phyloP scores from a whole-genome alignment of 345 rosid genomes.

The Jatropha curcas region DNA sequence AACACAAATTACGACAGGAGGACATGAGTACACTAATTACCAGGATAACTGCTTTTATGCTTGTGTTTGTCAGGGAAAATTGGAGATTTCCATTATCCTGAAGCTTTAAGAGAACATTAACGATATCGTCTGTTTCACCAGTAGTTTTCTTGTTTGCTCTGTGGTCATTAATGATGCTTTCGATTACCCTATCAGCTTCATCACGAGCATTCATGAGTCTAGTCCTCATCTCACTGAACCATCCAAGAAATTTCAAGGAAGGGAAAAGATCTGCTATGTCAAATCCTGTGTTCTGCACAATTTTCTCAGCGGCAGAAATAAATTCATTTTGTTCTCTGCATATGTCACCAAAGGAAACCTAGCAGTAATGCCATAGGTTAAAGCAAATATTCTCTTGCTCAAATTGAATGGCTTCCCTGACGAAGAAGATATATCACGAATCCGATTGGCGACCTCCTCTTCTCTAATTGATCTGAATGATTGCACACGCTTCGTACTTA shows the following conservation, averaged over 20 bases:
- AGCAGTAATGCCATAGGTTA: too few relatives aligned
- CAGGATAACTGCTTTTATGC: constrained; percentile 38
- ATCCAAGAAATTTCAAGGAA: constrained; percentile 1
- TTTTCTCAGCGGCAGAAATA: too few relatives aligned
- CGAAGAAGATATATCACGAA: background rate
- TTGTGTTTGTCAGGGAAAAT: constrained; percentile 14
- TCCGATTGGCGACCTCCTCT: constrained; percentile 16
- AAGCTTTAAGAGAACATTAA: constrained; percentile 40
- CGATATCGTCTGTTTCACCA: background rate
- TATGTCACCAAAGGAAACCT: too few relatives aligned
- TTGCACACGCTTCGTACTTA: background rate
- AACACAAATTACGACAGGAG: too few relatives aligned
- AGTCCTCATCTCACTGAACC: background rate
- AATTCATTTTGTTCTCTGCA: too few relatives aligned
- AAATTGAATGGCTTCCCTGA: background rate
- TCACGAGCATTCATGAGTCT: background rate
- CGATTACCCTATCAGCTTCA: constrained; percentile 1
- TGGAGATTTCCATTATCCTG: constrained; percentile 20
- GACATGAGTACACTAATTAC: constrained; percentile 25
- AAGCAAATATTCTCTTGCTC: too few relatives aligned
- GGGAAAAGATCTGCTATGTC: constrained; percentile 15
- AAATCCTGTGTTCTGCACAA: background rate
- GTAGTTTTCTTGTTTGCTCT: background rate
- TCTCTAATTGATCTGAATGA: constrained; percentile 15
- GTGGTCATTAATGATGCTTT: background rate